Evolutionary conservation across 768 basidiomycete genomes (phyloP).

Genomic region (Russula dissimulans): DNA sequence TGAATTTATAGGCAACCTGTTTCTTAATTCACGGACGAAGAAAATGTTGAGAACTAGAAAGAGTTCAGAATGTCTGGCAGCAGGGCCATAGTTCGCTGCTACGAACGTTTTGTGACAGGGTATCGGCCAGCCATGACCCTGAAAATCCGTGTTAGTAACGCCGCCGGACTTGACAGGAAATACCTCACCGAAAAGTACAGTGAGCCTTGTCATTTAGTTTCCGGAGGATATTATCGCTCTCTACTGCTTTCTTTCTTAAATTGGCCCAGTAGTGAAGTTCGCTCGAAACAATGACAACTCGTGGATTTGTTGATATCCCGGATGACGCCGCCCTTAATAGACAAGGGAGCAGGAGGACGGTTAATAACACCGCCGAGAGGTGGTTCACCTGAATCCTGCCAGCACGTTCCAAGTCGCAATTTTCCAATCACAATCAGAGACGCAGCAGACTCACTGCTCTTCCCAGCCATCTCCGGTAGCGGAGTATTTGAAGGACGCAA

Average conservation of each 20-base stretch:
- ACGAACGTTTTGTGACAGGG: conserved; percentile 11
- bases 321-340: conserved; percentile 9
- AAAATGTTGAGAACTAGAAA: conserved; percentile 12
- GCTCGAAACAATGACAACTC: conserved; percentile 14
- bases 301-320: conserved; percentile 8
- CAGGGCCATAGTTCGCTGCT: background rate
- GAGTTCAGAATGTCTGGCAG: background rate
- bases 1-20: conserved; percentile 13
- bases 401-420: background rate
- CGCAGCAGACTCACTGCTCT: conserved; percentile 17
- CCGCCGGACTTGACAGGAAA: background rate
- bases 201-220: conserved; percentile 6
- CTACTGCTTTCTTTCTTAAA: background rate
- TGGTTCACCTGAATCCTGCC: conserved; percentile 40
- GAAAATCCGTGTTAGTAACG: background rate
- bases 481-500: conserved; percentile 22
- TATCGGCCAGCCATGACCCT: conserved; percentile 13
- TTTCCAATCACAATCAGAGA: background rate
- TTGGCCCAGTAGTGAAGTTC: conserved; percentile 8
- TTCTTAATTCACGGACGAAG: conserved; percentile 14
- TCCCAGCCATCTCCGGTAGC: conserved; percentile 26
- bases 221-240: background rate
- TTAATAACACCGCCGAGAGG: conserved; percentile 8
- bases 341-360: conserved; percentile 10
- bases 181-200: conserved; percentile 8